Conservation (phyloP, 345 rosid genomes). For the Gossypium arboreum region DNA sequence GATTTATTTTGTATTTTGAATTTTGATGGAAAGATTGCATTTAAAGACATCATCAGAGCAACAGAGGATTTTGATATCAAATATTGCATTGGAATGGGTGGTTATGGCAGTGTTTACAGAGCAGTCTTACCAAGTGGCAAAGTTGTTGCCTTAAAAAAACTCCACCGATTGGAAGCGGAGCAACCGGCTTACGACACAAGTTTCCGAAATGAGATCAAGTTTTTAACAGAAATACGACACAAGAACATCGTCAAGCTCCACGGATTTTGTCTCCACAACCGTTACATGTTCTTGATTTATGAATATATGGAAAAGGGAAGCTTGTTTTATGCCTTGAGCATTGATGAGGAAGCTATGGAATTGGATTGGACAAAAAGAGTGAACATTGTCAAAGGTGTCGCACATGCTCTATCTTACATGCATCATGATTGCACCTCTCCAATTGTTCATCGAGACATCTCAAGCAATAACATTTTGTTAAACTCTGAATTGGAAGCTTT, state of each 20-base stretch:
- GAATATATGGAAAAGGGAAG: constrained; percentile 12
- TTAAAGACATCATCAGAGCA: constrained; percentile 15
- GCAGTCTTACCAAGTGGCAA: constrained; percentile 3
- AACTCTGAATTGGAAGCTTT: constrained; percentile 14
- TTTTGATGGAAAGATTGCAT: constrained; percentile 18
- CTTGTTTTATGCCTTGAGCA: neutral
- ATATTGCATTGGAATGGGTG: constrained; percentile 23
- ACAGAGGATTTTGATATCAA: constrained; percentile 18
- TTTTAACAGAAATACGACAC: neutral
- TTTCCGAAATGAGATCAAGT: constrained; percentile 2
- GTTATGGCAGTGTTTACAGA: constrained; percentile 18
- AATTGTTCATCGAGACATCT: constrained; percentile 22
- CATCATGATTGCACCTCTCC: constrained; percentile 20
- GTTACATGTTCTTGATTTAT: constrained; percentile 13
- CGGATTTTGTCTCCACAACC: constrained; percentile 14
- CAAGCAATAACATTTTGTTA: constrained; percentile 20
- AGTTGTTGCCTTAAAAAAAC: constrained; percentile 21
- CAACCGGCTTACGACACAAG: constrained; percentile 4
- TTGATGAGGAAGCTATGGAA: neutral
- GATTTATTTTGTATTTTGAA: constrained; percentile 15
- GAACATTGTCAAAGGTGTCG: constrained; percentile 2
- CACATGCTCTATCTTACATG: constrained; percentile 18
- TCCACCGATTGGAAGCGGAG: constrained; percentile 5
- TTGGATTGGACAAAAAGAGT: constrained; percentile 20
- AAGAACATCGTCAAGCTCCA: constrained; percentile 14